Base-by-base conservation (phyloP, 805 yeast genomes). In the Saccharomycopsis fodiens region DNA sequence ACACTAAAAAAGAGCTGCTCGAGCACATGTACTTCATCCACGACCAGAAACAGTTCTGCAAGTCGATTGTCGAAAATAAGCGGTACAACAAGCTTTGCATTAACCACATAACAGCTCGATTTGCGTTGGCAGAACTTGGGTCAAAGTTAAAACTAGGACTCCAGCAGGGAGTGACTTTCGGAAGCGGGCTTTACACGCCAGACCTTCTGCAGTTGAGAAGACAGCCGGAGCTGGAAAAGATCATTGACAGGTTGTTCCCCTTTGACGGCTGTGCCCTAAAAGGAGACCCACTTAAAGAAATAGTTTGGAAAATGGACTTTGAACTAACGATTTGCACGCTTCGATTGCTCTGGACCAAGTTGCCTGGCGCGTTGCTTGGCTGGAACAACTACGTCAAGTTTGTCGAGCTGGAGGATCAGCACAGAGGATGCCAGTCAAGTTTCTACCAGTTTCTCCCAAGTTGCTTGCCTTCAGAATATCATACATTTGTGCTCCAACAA, bases 401-500 rank as follows among this genome's bases (percentile, higher is more conserved):
- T 46, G 43, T 56, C 17, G 47, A 52, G 32, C 52, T 54, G 45
- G 66, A 65, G 44, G 45, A 49, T 13, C 41, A 39, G 19, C 51
- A 45, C 17, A 54, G 55, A 17, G 60, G 40, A 43, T 54, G 57
- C n/a, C 54, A 59, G 42, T 59, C 57, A 42, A 52, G 63, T 8
- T 65, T 65, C 35, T 64, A 64, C 48, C 61, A 60, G 41, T 52
- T 58, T 13, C 47, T 66, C 31, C 68, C 70, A 30, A 47, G 54
- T 22, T 59, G 54, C 39, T 48, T 65, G 15, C 66, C 68, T 8
- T 58, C 65, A 23, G 59, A 63, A 44, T 60, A 63, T 40, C 62
- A 65, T 51, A 55, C 63, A 7, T 62, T 64, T 53, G 54, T 64
- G 16, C 50, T 62, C 2, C 65, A 65, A 50, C 68, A 66, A 40